These are phyloP conservation scores for Apiospora koreana DNA, from an alignment of 2,329 filamentous ascomycete species.

Conservation along the genomic window DNA sequence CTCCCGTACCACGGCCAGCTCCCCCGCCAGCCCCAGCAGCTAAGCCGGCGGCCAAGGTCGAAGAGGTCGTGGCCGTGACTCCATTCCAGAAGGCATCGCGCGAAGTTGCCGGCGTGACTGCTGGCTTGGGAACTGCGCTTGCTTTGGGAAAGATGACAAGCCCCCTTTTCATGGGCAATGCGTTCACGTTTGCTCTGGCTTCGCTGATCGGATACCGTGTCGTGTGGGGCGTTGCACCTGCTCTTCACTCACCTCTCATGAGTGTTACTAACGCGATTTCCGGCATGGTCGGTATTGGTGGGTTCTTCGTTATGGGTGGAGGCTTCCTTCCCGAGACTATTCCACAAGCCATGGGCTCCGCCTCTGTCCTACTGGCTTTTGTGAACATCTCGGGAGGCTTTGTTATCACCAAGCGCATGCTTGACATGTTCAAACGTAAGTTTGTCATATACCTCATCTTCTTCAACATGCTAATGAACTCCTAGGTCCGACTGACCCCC, in stretches of 20 bases:
- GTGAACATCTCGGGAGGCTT: constrained; percentile 89
- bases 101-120: constrained; percentile 73
- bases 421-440: constrained; percentile 83
- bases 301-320: constrained; percentile 85
- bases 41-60: constrained; percentile 38
- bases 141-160: constrained; percentile 79
- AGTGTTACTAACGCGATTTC: constrained; percentile 92
- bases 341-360: constrained; percentile 75
- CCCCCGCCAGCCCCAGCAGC: constrained; percentile 53
- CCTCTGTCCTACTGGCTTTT: constrained; percentile 81
- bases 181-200: constrained; percentile 81
- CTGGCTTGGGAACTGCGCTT: constrained; percentile 74
- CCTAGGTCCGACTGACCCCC: constrained; percentile 74
- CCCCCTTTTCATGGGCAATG: constrained; percentile 84
- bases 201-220: constrained; percentile 86
- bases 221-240: constrained; percentile 83
- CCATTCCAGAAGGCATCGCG: constrained; percentile 80
- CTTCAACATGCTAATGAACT: not conserved
- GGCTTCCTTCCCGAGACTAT: constrained; percentile 76
- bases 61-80: constrained; percentile 67
- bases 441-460: constrained; percentile 9
- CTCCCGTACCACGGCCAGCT: constrained; percentile 70
- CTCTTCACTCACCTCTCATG: constrained; percentile 87
- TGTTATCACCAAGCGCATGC: constrained; percentile 89
- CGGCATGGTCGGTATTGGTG: constrained; percentile 86